Evolutionary conservation across 805 yeast species (phyloP), one percentile per base, ranked within the genome.

Genomic region (Wilhelminamyces savonicus): DNA sequence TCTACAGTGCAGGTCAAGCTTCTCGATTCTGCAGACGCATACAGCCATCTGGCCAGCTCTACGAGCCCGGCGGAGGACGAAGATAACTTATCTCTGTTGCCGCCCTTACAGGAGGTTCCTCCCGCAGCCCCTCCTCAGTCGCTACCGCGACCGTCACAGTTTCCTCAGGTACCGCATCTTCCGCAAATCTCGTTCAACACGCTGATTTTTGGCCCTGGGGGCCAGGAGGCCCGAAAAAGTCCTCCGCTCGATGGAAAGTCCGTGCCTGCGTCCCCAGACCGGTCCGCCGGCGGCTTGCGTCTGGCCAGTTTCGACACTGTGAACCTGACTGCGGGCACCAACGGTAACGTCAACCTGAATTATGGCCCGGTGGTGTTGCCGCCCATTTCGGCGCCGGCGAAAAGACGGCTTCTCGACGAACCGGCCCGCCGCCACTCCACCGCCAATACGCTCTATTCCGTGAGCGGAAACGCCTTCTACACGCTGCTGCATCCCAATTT

Each of bases 181-280:
- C 60, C 64, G 5, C 52, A 48, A 29, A 57, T 64, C 17, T 50
- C 67, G 9, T 64, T 64, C 48, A 64, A 64, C 30, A 62, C 69
- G 3, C 52, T 63, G 4, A 63, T 64, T 56, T 64, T 64, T 37
- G 50, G 50, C 29, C 35, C 6, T 8, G 8, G 8, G 19, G 8
- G 19, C 19, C 8, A 6, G 8, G 19, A 6, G 19, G 8, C 19
- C 19, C 19, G 8, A 8, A 6, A 6, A 8, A 8, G 8, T 8
- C 19, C 19, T 6, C 8, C 19, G 19, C 19, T 17, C 19, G 8
- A 17, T 8, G n/a, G n/a, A n/a, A n/a, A n/a, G n/a, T n/a, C 19
- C 6, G 19, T 8, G 8, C 29, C 28, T 37, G 26, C 35, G 33
- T 26, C 29, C 38, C 29, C 23, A 29, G 32, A 17, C 21, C 18